phyloP scores from a whole-genome alignment of 2,329 filamentous ascomycete genomes.

The Pestalotiopsis fici region DNA sequence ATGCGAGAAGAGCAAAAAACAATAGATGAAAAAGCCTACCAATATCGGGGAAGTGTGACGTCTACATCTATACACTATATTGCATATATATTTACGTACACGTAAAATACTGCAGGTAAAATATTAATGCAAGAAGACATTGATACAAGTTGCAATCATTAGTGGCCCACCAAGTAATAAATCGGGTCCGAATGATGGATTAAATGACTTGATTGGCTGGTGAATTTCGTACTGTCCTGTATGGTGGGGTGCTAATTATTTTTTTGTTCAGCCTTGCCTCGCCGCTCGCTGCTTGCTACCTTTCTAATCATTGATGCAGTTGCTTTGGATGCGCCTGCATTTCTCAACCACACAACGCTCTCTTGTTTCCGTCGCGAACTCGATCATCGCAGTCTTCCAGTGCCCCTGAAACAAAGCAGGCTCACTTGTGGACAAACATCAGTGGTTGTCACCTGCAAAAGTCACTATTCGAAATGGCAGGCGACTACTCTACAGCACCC shows the following conservation, averaged over 20 bases:
- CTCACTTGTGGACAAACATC: background rate
- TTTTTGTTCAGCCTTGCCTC: slow-evolving; percentile 6
- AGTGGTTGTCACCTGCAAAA: background rate
- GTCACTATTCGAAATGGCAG: slow-evolving; percentile 13
- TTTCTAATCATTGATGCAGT: background rate
- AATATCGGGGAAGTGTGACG: too few relatives aligned
- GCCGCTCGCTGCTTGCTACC: background rate
- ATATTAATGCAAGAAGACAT: too few relatives aligned
- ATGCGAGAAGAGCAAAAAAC: too few relatives aligned
- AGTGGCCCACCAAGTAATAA: too few relatives aligned
- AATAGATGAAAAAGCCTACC: too few relatives aligned
- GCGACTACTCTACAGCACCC: slow-evolving; percentile 8
- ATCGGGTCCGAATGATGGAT: background rate
- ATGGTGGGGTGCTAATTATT: slow-evolving; percentile 1
- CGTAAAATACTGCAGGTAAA: too few relatives aligned
- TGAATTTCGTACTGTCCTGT: background rate
- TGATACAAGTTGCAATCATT: too few relatives aligned
- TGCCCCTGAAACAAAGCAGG: background rate
- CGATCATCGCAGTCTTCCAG: background rate
- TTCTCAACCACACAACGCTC: background rate
- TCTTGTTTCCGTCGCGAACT: background rate
- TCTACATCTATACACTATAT: too few relatives aligned
- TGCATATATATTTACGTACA: too few relatives aligned
- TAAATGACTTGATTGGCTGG: background rate
- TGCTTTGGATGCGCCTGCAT: background rate